phyloP scores from a whole-genome alignment of 805 yeast species.

The Scheffersomyces spartinae region DNA sequence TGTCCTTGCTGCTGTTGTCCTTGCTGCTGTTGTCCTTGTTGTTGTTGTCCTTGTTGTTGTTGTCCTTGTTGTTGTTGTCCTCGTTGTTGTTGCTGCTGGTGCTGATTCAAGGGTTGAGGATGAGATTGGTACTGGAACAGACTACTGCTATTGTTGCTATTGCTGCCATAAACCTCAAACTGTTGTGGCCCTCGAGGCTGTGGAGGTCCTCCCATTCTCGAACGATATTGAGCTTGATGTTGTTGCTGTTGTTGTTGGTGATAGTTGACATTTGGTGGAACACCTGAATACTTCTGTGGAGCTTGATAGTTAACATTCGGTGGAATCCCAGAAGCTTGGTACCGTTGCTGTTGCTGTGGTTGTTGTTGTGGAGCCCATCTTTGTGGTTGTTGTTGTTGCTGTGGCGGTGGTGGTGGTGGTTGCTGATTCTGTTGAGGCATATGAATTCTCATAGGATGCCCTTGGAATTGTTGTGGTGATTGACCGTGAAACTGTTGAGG shows the following conservation, averaged over 20 bases:
- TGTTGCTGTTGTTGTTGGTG: conserved; percentile 5
- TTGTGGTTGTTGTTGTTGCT: conserved; percentile 11
- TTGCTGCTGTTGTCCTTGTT: conserved; percentile 7
- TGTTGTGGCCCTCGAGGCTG: conserved; percentile 4
- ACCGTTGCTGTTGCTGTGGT: conserved; percentile 5
- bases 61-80: conserved; percentile 1
- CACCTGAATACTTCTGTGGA: conserved; percentile 11
- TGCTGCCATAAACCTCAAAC: conserved; percentile 3
- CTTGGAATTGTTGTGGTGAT: conserved; percentile 7
- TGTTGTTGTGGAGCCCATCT: conserved; percentile 9
- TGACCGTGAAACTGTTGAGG: conserved; percentile 3
- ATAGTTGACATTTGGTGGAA: conserved; percentile 8
- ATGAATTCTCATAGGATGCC: conserved; percentile 5
- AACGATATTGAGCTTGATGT: conserved; percentile 4
- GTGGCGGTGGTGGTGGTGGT: conserved; percentile 7
- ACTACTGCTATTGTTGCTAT: conserved; percentile 6
- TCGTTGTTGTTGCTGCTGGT: conserved; percentile 6
- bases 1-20: conserved; percentile 7
- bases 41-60: conserved; percentile 1
- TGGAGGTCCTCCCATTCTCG: conserved; percentile 2
- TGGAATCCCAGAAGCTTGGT: conserved; percentile 5
- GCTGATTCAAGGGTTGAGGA: conserved; percentile 5
- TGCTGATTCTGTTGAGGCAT: conserved; percentile 7
- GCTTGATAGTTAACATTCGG: conserved; percentile 8
- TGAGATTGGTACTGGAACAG: conserved; percentile 2